Percentiles rank a stretch among this genome's conserved stretches.
phyloP scores from a whole-genome alignment of 2,329 filamentous ascomycete species.

The Claviceps africana region DNA sequence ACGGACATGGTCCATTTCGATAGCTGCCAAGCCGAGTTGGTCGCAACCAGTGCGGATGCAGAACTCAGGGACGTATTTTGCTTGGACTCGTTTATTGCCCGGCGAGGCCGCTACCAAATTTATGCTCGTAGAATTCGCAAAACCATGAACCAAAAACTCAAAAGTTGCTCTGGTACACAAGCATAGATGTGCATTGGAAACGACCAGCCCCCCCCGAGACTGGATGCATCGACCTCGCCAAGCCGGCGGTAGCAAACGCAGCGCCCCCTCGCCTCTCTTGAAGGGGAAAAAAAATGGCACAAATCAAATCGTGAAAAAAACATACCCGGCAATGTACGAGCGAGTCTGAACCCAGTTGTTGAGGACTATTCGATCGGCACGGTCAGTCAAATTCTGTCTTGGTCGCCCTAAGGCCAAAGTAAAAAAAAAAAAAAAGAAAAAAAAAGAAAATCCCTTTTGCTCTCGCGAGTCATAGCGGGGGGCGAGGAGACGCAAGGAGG shows the following conservation, averaged over 20 bases:
- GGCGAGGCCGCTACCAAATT: not conserved
- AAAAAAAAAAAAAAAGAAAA: no score
- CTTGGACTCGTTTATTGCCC: not conserved
- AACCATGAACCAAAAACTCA: not conserved
- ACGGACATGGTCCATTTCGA: not conserved
- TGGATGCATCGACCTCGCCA: not conserved
- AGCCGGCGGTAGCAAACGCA: not conserved
- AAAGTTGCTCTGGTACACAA: not conserved
- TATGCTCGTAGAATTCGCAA: not conserved
- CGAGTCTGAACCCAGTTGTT: slow-evolving; percentile 57
- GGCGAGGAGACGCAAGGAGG: no score
- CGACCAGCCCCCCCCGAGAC: not conserved
- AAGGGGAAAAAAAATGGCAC: not conserved
- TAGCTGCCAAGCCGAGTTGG: not conserved
- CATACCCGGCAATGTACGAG: slow-evolving; percentile 71
- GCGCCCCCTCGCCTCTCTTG: no score
- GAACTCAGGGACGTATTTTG: no score
- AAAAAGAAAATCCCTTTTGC: not conserved
- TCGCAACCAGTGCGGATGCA: not conserved
- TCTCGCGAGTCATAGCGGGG: no score
- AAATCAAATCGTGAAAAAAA: not conserved
- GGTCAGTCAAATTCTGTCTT: slow-evolving; percentile 2
- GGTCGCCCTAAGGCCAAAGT: no score
- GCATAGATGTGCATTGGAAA: not conserved
- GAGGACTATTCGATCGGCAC: slow-evolving; percentile 33